phyloP scores from a whole-genome alignment of 2,329 filamentous ascomycete species.

The Trichophyton benhamiae region DNA sequence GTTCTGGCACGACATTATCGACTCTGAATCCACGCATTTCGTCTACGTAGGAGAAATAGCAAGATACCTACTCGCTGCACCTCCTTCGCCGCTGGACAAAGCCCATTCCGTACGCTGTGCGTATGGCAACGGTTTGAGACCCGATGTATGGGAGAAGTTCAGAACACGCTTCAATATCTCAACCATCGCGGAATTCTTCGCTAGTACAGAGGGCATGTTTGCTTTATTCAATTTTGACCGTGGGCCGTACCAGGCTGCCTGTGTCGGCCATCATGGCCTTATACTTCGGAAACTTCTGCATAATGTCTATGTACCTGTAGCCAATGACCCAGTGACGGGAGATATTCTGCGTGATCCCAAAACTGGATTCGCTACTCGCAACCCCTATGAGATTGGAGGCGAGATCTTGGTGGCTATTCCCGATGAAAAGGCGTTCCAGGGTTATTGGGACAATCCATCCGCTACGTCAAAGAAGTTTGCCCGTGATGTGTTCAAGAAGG shows the following conservation, averaged over 20 bases:
- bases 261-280: conserved; percentile 60
- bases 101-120: conserved; percentile 36
- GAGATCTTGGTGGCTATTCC: conserved; percentile 59
- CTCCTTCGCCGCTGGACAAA: conserved; percentile 36
- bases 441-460: conserved; percentile 56
- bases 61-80: conserved; percentile 58
- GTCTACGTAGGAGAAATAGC: conserved; percentile 69
- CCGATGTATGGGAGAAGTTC: conserved; percentile 57
- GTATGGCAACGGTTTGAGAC: conserved; percentile 40
- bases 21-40: conserved; percentile 55
- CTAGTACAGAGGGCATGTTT: conserved; percentile 61
- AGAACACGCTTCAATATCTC: conserved; percentile 25
- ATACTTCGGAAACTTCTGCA: conserved; percentile 43
- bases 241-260: conserved; percentile 50
- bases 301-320: conserved; percentile 52
- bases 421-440: conserved; percentile 48
- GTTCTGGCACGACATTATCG: conserved; percentile 62
- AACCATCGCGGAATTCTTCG: conserved; percentile 63
- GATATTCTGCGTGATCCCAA: conserved; percentile 53
- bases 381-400: conserved; percentile 55
- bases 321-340: conserved; percentile 55
- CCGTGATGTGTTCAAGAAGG: conserved; percentile 51
- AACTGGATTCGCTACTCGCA: conserved; percentile 54
- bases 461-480: conserved; percentile 57
- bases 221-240: conserved; percentile 47